Percentiles rank a stretch among this genome's conserved stretches.
These are phyloP conservation scores for Jaenimonas drosophilae DNA, from an alignment of 208 protist species.

Conservation along the genomic window DNA sequence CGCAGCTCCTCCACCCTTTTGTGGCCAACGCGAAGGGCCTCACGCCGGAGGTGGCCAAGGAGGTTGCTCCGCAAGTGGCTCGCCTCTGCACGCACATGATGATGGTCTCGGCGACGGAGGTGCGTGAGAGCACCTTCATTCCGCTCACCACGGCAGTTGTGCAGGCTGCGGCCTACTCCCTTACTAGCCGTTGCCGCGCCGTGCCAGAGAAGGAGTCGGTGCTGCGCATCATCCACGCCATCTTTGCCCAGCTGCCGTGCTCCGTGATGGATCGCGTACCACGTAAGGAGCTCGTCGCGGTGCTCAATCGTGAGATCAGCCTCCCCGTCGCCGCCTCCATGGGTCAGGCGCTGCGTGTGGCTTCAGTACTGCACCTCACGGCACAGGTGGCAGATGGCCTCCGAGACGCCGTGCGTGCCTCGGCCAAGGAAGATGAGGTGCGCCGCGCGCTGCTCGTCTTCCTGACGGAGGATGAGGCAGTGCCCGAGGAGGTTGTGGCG, in stretches of 20 bases:
- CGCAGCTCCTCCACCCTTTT: conserved; percentile 59
- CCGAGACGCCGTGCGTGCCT: conserved; percentile 29
- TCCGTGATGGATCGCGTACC: too few species aligned
- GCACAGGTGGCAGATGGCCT: conserved; percentile 38
- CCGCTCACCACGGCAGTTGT: conserved; percentile 21
- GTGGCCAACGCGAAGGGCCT: conserved; percentile 56
- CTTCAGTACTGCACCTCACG: conserved; percentile 30
- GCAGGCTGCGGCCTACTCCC: conserved; percentile 24
- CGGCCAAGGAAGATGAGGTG: conserved; percentile 38
- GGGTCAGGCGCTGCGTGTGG: conserved; percentile 44
- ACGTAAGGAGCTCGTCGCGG: conserved; percentile 23
- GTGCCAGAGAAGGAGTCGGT: conserved; percentile 40
- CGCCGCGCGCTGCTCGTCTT: conserved; percentile 62
- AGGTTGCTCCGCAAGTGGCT: conserved; percentile 28
- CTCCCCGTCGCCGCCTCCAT: conserved; percentile 52
- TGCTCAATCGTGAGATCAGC: conserved; percentile 52
- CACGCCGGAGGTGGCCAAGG: conserved; percentile 25
- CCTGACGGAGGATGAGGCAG: conserved; percentile 20
- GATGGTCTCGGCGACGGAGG: neutral
- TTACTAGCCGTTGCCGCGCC: conserved; percentile 55
- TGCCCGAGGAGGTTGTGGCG: conserved; percentile 14
- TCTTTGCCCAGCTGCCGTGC: neutral
- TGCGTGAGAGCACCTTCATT: neutral
- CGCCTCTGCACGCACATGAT: conserved; percentile 26
- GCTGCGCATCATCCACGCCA: neutral